These are phyloP conservation scores for Solanum chacoense DNA, from an alignment of 305 asterid species.

Conservation along the genomic window DNA sequence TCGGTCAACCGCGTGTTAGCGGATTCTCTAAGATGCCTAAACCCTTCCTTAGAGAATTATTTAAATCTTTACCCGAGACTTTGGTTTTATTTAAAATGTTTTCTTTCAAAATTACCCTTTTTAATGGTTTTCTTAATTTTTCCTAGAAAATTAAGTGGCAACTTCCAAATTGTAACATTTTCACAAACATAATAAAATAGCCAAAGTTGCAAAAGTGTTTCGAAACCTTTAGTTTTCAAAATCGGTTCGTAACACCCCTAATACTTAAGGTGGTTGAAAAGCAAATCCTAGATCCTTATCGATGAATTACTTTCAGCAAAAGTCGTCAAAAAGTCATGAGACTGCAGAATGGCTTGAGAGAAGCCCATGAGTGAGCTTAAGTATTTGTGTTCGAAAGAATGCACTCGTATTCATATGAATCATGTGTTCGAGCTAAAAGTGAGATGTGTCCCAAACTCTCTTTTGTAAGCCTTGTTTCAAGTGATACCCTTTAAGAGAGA, in stretches of 20 bases:
- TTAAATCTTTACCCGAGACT: no score
- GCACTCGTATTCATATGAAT: background rate
- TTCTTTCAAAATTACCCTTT: no score
- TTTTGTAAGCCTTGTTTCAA: background rate
- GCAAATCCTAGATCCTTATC: background rate
- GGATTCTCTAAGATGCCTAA: no score
- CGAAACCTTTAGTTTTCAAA: no score
- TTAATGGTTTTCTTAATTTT: no score
- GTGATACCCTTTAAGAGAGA: background rate
- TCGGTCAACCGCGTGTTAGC: no score
- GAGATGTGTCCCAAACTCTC: background rate
- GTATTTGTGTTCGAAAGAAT: background rate
- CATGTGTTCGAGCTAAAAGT: background rate
- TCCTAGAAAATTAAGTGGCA: no score
- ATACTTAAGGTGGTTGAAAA: background rate
- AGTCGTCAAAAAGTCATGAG: background rate
- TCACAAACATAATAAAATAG: no score
- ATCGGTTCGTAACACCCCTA: background rate
- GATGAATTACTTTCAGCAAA: background rate
- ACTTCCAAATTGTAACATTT: no score
- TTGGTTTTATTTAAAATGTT: no score
- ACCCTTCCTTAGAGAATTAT: no score
- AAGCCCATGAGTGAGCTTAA: background rate
- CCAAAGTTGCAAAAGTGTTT: no score
- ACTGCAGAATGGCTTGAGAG: background rate